phyloP scores from a whole-genome alignment of 768 basidiomycete genomes.

The Collybiopsis confluens region DNA sequence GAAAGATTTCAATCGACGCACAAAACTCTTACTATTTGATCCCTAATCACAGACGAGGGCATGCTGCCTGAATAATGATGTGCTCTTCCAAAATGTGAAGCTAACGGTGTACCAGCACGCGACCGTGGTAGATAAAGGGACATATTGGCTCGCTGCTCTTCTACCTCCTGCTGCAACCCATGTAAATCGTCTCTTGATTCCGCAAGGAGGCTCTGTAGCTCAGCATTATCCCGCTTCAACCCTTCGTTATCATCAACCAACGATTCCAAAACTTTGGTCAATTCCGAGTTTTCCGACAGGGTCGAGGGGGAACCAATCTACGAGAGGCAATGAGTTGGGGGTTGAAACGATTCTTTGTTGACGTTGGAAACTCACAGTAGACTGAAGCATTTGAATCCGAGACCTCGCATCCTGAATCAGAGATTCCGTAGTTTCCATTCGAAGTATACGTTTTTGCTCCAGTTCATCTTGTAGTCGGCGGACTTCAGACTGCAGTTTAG shows the following conservation, averaged over 20 bases:
- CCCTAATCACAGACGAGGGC: conserved; percentile 35
- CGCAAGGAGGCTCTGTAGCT: conserved; percentile 67
- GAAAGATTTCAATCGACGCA: not conserved
- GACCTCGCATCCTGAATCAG: conserved; percentile 63
- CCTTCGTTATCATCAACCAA: conserved; percentile 83
- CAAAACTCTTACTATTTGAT: conserved; percentile 27
- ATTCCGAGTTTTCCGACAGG: conserved; percentile 47
- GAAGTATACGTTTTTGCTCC: conserved; percentile 55
- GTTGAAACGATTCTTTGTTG: not conserved
- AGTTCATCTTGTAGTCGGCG: conserved; percentile 58
- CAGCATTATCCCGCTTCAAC: conserved; percentile 76
- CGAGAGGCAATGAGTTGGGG: not conserved
- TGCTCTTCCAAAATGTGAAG: conserved; percentile 30
- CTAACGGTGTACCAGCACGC: conserved; percentile 32
- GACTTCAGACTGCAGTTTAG: conserved; percentile 67
- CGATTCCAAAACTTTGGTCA: conserved; percentile 72
- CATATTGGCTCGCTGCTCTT: conserved; percentile 58
- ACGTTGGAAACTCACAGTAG: conserved; percentile 39
- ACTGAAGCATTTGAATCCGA: conserved; percentile 57
- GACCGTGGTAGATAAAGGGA: conserved; percentile 26
- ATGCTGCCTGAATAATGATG: conserved; percentile 39
- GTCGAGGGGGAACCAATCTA: conserved; percentile 10
- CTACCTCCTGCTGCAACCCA: conserved; percentile 66
- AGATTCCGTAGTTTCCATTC: conserved; percentile 62
- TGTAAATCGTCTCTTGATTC: conserved; percentile 78